Percentiles rank a stretch among this genome's conserved stretches.
Conservation (phyloP, 1,284 basidiomycete genomes). For the Athelia psychrophila region DNA sequence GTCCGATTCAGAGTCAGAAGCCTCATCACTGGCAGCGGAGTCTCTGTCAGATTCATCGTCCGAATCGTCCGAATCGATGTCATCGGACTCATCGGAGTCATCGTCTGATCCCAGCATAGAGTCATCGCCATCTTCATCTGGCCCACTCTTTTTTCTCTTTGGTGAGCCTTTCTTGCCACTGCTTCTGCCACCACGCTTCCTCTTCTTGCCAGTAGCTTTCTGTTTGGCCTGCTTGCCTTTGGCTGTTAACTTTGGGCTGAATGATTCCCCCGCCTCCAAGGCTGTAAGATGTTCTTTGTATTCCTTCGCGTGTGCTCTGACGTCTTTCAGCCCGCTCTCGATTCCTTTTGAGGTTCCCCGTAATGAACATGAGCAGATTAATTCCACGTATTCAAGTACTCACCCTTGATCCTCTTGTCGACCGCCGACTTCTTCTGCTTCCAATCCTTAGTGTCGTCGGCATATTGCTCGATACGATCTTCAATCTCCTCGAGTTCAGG, state of each 20-base stretch:
- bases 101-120: conserved; percentile 21
- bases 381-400: neutral
- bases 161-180: conserved; percentile 35
- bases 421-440: conserved; percentile 40
- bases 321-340: conserved; percentile 36
- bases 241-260: conserved; percentile 38
- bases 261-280: conserved; percentile 41
- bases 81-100: conserved; percentile 13
- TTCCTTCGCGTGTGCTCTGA: conserved; percentile 37
- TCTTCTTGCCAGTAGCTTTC: conserved; percentile 36
- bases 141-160: conserved; percentile 38
- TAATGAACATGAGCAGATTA: neutral
- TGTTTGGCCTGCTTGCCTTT: conserved; percentile 21
- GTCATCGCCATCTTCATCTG: conserved; percentile 21
- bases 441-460: conserved; percentile 33
- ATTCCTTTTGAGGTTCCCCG: conserved; percentile 26
- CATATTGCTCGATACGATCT: conserved; percentile 37
- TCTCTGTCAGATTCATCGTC: conserved; percentile 10
- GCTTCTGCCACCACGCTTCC: conserved; percentile 35
- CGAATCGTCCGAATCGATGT: conserved; percentile 3
- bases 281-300: conserved; percentile 46
- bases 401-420: conserved; percentile 41
- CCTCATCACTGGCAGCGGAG: conserved; percentile 7
- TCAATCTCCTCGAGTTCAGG: conserved; percentile 49
- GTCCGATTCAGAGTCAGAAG: conserved; percentile 17